phyloP scores from a whole-genome alignment of 2,329 filamentous ascomycete species.

The Alternaria longipes region DNA sequence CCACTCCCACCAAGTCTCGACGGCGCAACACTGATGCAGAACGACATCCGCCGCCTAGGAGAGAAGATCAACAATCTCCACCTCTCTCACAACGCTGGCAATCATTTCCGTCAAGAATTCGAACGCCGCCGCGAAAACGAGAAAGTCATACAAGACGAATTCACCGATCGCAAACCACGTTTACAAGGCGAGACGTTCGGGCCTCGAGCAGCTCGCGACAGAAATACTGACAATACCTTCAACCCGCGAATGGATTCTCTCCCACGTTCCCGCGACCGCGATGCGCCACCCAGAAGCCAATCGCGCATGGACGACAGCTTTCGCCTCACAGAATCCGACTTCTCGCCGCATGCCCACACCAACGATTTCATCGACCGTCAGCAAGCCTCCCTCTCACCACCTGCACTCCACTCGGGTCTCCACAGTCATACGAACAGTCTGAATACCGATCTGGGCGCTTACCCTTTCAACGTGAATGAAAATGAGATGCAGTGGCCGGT shows the following conservation, averaged over 20 bases:
- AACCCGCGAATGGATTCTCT: constrained; percentile 17
- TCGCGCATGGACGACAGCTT: constrained; percentile 12
- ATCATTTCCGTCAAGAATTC: constrained; percentile 25
- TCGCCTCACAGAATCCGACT: constrained; percentile 13
- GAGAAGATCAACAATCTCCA: constrained; percentile 47
- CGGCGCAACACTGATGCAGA: constrained; percentile 33
- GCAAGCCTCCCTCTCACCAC: constrained; percentile 11
- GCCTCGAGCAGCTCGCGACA: not conserved
- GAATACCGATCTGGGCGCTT: constrained; percentile 24
- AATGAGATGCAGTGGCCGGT: constrained; percentile 31
- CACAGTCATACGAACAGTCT: constrained; percentile 20
- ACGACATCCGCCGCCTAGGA: constrained; percentile 42
- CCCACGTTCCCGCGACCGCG: constrained; percentile 4
- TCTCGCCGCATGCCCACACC: constrained; percentile 3
- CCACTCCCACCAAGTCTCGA: constrained; percentile 26
- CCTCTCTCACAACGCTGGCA: constrained; percentile 19
- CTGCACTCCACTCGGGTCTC: not conserved
- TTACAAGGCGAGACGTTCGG: constrained; percentile 17
- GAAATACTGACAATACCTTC: not conserved
- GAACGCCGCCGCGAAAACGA: constrained; percentile 40
- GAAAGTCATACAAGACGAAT: constrained; percentile 39
- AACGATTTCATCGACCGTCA: constrained; percentile 1
- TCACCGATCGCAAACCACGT: constrained; percentile 26
- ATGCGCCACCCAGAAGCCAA: constrained; percentile 1
- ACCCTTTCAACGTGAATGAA: constrained; percentile 25